phyloP scores from a whole-genome alignment of 257 asterid species.

The Nicotiana tabacum region DNA sequence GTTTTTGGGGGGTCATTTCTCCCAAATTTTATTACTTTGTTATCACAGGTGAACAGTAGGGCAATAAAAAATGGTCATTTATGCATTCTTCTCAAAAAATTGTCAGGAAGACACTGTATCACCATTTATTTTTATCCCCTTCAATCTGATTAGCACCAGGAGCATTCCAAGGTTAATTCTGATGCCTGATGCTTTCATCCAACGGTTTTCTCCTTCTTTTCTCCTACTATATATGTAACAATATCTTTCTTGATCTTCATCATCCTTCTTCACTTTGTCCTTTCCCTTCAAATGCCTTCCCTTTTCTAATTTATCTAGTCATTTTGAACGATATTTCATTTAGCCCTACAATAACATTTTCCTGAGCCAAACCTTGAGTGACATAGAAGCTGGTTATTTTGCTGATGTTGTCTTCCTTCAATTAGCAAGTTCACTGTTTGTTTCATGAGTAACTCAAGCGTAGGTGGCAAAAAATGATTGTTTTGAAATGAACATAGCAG shows the following conservation, averaged over 20 bases:
- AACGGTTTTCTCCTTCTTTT: not conserved
- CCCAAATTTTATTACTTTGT: not conserved
- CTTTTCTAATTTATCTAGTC: not conserved
- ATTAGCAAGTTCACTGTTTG: not conserved
- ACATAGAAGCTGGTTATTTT: slow-evolving; percentile 3
- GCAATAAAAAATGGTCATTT: not conserved
- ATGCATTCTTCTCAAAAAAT: not conserved
- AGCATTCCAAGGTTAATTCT: not conserved
- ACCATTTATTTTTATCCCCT: not conserved
- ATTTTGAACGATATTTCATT: not conserved
- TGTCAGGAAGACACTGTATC: not conserved
- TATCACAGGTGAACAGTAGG: not conserved
- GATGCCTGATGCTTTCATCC: not conserved
- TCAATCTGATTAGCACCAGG: not conserved
- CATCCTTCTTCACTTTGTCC: slow-evolving; percentile 6
- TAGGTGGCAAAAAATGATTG: not conserved
- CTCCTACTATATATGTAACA: not conserved
- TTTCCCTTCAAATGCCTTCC: not conserved
- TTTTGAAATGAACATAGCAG: not conserved
- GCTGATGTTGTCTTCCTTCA: not conserved
- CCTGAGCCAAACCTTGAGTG: not conserved
- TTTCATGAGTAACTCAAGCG: not conserved
- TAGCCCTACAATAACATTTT: not conserved
- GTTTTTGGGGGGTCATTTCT: not conserved
- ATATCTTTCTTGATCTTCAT: not conserved